These are phyloP conservation scores for Asterophora lycoperdoides DNA, from an alignment of 768 basidiomycete genomes.

Conservation along the genomic window DNA sequence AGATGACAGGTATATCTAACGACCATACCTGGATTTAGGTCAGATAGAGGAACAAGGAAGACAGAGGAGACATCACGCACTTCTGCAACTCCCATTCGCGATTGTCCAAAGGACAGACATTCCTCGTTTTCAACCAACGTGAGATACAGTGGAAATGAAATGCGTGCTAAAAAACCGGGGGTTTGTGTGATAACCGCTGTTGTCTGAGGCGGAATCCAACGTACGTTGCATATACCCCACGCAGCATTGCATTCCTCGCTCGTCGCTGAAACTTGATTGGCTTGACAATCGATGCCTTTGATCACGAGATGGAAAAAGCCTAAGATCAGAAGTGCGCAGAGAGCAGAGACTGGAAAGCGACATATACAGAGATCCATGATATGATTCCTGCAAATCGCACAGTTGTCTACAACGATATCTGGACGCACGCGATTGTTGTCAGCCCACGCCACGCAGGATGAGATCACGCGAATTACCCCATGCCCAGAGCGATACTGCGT, in stretches of 20 bases:
- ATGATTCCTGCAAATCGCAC: slow-evolving; percentile 98
- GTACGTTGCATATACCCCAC: slow-evolving; percentile 98
- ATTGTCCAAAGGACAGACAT: slow-evolving; percentile 93
- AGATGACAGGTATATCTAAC: slow-evolving; percentile 2
- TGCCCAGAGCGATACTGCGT: slow-evolving; percentile 97
- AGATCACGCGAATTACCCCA: slow-evolving; percentile 61
- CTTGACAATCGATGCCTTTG: slow-evolving; percentile 99
- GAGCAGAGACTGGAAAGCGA: background rate
- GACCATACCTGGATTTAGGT: slow-evolving; percentile 10
- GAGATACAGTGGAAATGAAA: slow-evolving; percentile 99
- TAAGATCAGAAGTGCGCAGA: background rate
- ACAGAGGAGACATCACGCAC: slow-evolving; percentile 46
- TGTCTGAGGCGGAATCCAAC: slow-evolving; percentile 18
- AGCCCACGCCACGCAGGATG: slow-evolving; percentile 5
- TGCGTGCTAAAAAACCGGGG: slow-evolving; percentile 62
- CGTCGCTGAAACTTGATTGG: slow-evolving; percentile 95
- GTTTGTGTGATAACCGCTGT: slow-evolving; percentile 1
- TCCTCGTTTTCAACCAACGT: slow-evolving; percentile 96
- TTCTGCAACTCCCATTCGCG: slow-evolving; percentile 97
- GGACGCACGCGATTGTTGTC: slow-evolving; percentile 5
- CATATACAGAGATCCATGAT: slow-evolving; percentile 98
- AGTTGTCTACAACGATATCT: slow-evolving; percentile 99
- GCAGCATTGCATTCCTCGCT: slow-evolving; percentile 97
- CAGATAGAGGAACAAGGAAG: background rate
- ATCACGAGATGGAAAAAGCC: slow-evolving; percentile 3